Evolutionary conservation across 768 basidiomycete genomes (phyloP).

Genomic region (Scleroderma bovista): DNA sequence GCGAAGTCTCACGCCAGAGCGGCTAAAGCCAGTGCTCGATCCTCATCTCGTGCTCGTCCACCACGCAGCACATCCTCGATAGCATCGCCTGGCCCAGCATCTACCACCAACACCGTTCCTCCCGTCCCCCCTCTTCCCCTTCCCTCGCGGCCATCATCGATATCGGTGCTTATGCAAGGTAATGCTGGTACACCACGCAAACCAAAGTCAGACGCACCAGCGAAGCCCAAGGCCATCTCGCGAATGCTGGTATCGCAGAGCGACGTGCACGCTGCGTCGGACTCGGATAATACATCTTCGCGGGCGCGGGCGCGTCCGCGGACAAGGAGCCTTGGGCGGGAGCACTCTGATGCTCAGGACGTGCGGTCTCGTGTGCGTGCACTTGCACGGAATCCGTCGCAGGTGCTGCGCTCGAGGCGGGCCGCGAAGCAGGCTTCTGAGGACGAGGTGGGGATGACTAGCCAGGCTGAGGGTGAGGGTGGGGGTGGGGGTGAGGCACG

Average conservation of each 20-base stretch:
- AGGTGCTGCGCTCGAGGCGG: background rate
- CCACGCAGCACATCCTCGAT: slow-evolving; percentile 6
- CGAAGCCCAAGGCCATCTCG: slow-evolving; percentile 13
- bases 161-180: no score
- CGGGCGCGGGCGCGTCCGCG: slow-evolving; percentile 13
- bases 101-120: background rate
- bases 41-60: slow-evolving; percentile 5
- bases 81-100: background rate
- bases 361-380: slow-evolving; percentile 4
- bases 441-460: background rate
- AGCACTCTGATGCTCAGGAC: slow-evolving; percentile 16
- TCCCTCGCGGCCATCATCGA: no score
- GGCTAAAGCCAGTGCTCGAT: slow-evolving; percentile 8
- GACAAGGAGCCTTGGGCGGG: slow-evolving; percentile 19
- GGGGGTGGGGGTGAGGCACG: slow-evolving; percentile 11
- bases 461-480: slow-evolving; percentile 6
- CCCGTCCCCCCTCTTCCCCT: no score
- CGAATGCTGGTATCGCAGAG: slow-evolving; percentile 20
- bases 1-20: slow-evolving; percentile 10
- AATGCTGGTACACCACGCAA: background rate
- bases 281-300: slow-evolving; percentile 17
- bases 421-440: background rate
- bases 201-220: background rate
- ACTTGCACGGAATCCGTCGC: slow-evolving; percentile 2
- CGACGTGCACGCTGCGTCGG: slow-evolving; percentile 10